A percentile compares a stretch with the other conserved stretches of the same genome.
phyloP scores from a whole-genome alignment of 805 yeast species.

The Starmerella vaccinii region DNA sequence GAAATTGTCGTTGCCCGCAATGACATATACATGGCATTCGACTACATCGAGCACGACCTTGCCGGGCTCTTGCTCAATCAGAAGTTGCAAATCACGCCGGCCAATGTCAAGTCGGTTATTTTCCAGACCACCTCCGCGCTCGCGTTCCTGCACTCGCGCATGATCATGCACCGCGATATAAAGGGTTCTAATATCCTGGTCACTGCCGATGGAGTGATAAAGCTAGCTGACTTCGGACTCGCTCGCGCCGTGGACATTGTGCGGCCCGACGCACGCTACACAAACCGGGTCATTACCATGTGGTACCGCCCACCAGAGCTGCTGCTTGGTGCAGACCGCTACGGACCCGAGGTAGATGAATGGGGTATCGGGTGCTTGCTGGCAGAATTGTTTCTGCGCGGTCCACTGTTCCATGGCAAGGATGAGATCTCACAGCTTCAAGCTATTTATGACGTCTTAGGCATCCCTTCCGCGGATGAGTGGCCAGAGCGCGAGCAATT shows the following conservation, averaged over 20 bases:
- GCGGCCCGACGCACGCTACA: slow-evolving; percentile 57
- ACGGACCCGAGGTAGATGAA: slow-evolving; percentile 82
- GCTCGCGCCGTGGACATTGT: slow-evolving; percentile 42
- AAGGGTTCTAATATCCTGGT: slow-evolving; percentile 87
- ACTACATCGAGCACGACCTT: slow-evolving; percentile 86
- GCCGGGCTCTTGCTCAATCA: slow-evolving; percentile 79
- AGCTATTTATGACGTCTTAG: slow-evolving; percentile 72
- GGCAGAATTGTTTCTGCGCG: slow-evolving; percentile 64
- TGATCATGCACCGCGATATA: slow-evolving; percentile 75
- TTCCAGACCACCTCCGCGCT: slow-evolving; percentile 68
- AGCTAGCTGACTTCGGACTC: slow-evolving; percentile 91
- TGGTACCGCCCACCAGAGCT: slow-evolving; percentile 98
- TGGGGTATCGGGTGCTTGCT: slow-evolving; percentile 96
- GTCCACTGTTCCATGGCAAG: slow-evolving; percentile 74
- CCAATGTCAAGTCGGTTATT: slow-evolving; percentile 72
- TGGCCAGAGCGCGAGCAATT: slow-evolving; percentile 74
- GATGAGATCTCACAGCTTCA: slow-evolving; percentile 80
- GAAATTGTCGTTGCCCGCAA: slow-evolving; percentile 78
- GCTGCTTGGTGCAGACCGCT: slow-evolving; percentile 77
- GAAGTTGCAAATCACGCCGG: slow-evolving; percentile 47
- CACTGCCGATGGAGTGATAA: slow-evolving; percentile 61
- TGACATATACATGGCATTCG: slow-evolving; percentile 80
- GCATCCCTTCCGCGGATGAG: slow-evolving; percentile 59
- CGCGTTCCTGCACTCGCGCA: slow-evolving; percentile 57
- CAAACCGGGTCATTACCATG: slow-evolving; percentile 87